phyloP scores from a whole-genome alignment of 805 yeast species.

The Myxozyma mucilagina region DNA sequence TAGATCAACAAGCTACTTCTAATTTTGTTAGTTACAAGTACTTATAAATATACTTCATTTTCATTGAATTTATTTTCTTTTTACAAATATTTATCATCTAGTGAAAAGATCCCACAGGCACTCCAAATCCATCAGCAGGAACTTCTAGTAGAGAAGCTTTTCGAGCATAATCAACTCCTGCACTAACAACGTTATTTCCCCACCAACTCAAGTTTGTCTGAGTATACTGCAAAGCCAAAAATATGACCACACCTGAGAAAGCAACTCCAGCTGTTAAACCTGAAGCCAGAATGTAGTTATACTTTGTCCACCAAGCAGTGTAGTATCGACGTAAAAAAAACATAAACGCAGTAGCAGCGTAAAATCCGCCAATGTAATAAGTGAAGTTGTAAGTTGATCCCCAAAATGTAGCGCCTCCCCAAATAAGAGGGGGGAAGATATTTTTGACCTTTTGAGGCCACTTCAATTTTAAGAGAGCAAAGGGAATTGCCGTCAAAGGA shows the following conservation, averaged over 20 bases:
- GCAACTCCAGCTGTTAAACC: slow-evolving; percentile 69
- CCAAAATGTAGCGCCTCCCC: slow-evolving; percentile 9
- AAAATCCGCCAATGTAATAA: slow-evolving; percentile 14
- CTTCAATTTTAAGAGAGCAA: slow-evolving; percentile 9
- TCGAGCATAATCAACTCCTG: slow-evolving; percentile 12
- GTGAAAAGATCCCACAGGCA: slow-evolving; percentile 10
- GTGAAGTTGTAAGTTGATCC: slow-evolving; percentile 14
- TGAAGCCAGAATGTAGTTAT: slow-evolving; percentile 64
- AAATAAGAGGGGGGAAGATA: slow-evolving; percentile 9
- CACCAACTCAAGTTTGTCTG: slow-evolving; percentile 49
- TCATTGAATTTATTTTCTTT: neutral
- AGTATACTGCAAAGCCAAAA: slow-evolving; percentile 47
- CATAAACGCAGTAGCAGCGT: slow-evolving; percentile 54
- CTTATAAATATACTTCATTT: no score
- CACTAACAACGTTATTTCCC: slow-evolving; percentile 48
- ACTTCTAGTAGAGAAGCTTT: slow-evolving; percentile 28
- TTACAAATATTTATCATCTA: neutral
- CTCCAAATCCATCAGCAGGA: slow-evolving; percentile 38
- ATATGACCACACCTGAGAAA: slow-evolving; percentile 53
- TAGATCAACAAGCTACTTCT: no score
- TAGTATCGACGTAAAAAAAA: slow-evolving; percentile 55
- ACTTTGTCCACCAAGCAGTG: slow-evolving; percentile 72
- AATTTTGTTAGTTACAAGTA: no score
- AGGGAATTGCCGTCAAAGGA: slow-evolving; percentile 11
- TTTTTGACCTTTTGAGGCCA: slow-evolving; percentile 2